These are phyloP conservation scores for Euphrasia arctica DNA, from an alignment of 305 asterid genomes.

Conservation along the genomic window DNA sequence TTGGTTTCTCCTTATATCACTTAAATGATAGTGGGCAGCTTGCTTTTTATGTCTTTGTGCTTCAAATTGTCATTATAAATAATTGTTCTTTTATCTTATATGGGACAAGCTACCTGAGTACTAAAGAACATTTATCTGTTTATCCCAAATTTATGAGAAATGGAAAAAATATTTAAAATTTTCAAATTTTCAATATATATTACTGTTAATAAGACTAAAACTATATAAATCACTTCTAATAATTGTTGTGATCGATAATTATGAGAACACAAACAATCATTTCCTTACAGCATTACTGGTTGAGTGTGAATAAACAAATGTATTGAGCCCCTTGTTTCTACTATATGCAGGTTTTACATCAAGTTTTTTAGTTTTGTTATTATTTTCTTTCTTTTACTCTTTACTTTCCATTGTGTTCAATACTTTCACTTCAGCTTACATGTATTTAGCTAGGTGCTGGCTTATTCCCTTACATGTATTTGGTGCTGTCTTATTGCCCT, in stretches of 20 bases:
- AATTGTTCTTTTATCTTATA: conserved; percentile 9
- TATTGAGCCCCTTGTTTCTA: not conserved
- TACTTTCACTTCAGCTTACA: no score
- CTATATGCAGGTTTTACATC: no score
- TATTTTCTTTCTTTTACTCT: not conserved
- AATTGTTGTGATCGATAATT: conserved; percentile 8
- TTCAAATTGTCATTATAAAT: no score
- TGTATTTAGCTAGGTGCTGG: no score
- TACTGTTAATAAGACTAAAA: conserved; percentile 1
- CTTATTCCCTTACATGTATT: not conserved
- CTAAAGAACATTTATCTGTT: conserved; percentile 4
- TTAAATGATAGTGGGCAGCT: no score
- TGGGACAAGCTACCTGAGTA: conserved; percentile 11
- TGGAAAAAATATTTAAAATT: conserved; percentile 1
- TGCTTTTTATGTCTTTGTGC: conserved; percentile 13
- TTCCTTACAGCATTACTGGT: conserved; percentile 3
- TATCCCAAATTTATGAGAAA: conserved; percentile 6
- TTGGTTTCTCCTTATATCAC: conserved; percentile 17
- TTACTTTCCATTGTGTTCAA: not conserved
- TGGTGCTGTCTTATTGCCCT: not conserved
- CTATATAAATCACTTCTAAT: not conserved
- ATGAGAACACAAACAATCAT: conserved; percentile 8
- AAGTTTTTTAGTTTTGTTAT: not conserved
- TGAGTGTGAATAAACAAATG: no score
- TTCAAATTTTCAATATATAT: not conserved